These are phyloP conservation scores for Craterostigma plantagineum DNA, from an alignment of 257 asterid species.

Conservation along the genomic window DNA sequence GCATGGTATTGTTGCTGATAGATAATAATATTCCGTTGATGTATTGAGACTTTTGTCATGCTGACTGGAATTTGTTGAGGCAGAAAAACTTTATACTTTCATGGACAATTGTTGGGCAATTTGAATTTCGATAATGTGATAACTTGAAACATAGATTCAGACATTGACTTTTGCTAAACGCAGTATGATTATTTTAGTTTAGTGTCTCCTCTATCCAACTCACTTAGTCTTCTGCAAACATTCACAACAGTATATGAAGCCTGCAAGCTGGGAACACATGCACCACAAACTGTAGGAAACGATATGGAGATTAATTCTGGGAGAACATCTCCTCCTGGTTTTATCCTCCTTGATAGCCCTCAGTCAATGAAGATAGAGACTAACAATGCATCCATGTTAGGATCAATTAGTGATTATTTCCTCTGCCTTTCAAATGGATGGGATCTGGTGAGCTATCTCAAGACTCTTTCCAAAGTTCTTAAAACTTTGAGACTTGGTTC, in stretches of 20 bases:
- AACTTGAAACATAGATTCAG: no score
- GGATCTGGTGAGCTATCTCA: conserved; percentile 87
- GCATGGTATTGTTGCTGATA: no score
- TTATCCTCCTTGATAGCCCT: conserved; percentile 87
- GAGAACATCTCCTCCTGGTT: conserved; percentile 60
- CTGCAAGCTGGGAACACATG: conserved; percentile 91
- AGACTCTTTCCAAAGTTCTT: conserved; percentile 84
- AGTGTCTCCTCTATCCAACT: no score
- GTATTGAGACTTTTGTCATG: no score
- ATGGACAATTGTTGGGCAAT: no score
- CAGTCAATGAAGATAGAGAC: conserved; percentile 98
- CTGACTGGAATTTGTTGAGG: no score
- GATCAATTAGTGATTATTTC: conserved; percentile 94
- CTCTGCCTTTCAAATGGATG: conserved; percentile 95
- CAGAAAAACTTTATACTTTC: no score
- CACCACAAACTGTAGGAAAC: conserved; percentile 67
- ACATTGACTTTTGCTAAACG: no score
- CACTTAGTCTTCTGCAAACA: no score
- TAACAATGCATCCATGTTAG: conserved; percentile 83
- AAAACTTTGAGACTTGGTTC: conserved; percentile 66
- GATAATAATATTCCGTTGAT: no score
- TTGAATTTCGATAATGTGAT: no score
- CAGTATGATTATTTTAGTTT: no score
- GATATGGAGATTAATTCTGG: conserved; percentile 89
- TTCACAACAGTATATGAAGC: conserved; percentile 56